Conservation (phyloP, 371 early-diverging fungal genomes). For the Dipsacomyces acuminosporus region DNA sequence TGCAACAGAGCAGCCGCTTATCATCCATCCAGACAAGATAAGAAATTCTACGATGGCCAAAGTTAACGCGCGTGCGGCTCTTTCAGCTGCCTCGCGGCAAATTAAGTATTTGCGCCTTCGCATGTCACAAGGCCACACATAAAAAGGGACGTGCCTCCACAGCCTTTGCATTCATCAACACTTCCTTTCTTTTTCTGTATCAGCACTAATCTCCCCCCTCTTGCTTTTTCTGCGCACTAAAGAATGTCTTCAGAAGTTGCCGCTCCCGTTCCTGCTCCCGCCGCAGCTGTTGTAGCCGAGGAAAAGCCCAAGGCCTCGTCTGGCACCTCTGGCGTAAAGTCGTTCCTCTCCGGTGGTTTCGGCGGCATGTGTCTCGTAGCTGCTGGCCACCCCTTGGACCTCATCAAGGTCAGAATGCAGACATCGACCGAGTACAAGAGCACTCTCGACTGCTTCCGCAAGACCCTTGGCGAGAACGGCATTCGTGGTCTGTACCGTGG, state of each 20-base stretch:
- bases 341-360: constrained; percentile 92
- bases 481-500: constrained; percentile 90
- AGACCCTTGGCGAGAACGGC: constrained; percentile 87
- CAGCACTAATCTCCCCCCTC: too few relatives aligned
- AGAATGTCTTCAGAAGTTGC: constrained; percentile 18
- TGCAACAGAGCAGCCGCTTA: too few relatives aligned
- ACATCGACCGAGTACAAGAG: constrained; percentile 84
- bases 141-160: too few relatives aligned
- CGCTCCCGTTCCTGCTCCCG: not conserved
- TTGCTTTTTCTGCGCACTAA: too few relatives aligned
- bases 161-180: too few relatives aligned
- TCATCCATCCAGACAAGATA: too few relatives aligned
- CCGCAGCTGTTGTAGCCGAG: constrained; percentile 4
- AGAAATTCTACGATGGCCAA: too few relatives aligned
- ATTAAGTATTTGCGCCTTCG: too few relatives aligned
- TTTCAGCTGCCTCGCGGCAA: too few relatives aligned
- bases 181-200: too few relatives aligned
- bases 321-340: constrained; percentile 59
- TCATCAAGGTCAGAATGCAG: constrained; percentile 89
- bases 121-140: too few relatives aligned
- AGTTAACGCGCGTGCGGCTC: too few relatives aligned
- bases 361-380: constrained; percentile 69
- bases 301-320: constrained; percentile 11
- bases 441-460: constrained; percentile 81
- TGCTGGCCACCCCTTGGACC: constrained; percentile 78